These are phyloP conservation scores for Spergularia bocconei DNA, from an alignment of 148 eudicot genomes.

Conservation along the genomic window DNA sequence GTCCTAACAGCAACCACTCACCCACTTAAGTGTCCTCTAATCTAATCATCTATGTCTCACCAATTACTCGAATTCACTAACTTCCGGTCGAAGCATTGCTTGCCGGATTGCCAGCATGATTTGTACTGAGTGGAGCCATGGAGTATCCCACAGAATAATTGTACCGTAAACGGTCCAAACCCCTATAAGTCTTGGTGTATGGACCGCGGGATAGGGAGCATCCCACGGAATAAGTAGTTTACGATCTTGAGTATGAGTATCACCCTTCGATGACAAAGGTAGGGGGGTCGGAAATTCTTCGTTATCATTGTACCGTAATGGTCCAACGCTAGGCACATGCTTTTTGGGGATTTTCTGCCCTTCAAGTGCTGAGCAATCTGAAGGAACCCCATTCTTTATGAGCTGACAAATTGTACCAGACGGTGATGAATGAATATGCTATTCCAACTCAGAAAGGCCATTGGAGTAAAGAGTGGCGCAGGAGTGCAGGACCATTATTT, in stretches of 20 bases:
- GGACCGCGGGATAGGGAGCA: too few species aligned
- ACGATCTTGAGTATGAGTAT: too few species aligned
- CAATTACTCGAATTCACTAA: constrained; percentile 1
- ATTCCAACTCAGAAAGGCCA: not conserved
- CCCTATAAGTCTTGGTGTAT: too few species aligned
- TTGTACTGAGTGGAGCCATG: not conserved
- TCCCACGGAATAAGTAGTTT: too few species aligned
- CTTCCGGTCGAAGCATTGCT: not conserved
- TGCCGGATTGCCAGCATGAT: not conserved
- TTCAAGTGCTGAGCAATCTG: not conserved
- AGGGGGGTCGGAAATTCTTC: not conserved
- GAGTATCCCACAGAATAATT: not conserved
- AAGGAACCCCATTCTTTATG: not conserved
- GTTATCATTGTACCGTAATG: not conserved
- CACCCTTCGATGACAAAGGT: not conserved
- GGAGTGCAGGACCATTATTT: not conserved
- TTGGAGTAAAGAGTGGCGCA: not conserved
- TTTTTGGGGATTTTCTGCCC: not conserved
- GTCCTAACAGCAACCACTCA: not conserved
- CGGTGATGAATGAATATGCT: not conserved
- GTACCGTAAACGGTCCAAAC: too few species aligned
- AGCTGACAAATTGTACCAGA: too few species aligned
- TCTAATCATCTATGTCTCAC: not conserved
- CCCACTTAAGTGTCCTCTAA: not conserved
- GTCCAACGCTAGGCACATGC: not conserved